Percentiles rank a stretch among this genome's conserved stretches.
Conservation (phyloP, 129 eudicot species). For the Flaveria trinervia region DNA sequence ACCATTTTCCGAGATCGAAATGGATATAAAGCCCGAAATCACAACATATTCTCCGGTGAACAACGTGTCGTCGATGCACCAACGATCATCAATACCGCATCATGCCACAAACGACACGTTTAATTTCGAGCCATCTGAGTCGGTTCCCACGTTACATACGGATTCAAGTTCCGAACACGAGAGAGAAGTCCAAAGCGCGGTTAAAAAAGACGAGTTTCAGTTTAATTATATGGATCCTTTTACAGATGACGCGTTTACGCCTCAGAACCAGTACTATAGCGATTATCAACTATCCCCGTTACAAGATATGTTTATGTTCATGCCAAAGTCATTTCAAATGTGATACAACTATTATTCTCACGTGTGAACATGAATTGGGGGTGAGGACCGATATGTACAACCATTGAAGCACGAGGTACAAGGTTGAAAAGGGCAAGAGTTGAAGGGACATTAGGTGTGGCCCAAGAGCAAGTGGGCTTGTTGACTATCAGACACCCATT, state of each 20-base stretch:
- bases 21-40: constrained; percentile 48
- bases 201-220: constrained; percentile 42
- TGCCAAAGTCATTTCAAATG: constrained; percentile 60
- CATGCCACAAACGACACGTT: constrained; percentile 37
- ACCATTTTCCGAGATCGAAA: constrained; percentile 42
- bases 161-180: constrained; percentile 65
- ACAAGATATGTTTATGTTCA: constrained; percentile 59
- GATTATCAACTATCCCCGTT: constrained; percentile 56
- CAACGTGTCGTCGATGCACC: background rate
- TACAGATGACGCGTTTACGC: constrained; percentile 38
- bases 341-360: background rate
- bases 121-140: constrained; percentile 50
- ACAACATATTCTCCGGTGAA: constrained; percentile 13
- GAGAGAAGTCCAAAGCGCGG: constrained; percentile 57
- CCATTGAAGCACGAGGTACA: constrained; percentile 5
- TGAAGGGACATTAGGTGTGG: constrained; percentile 25
- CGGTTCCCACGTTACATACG: constrained; percentile 56
- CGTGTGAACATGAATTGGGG: constrained; percentile 28
- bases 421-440: constrained; percentile 24
- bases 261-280: constrained; percentile 45
- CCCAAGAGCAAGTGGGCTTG: constrained; percentile 27
- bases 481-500: constrained; percentile 30
- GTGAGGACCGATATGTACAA: constrained; percentile 24
- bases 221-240: constrained; percentile 55
- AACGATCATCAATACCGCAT: constrained; percentile 27